A percentile compares a stretch with the other conserved stretches of the same genome.
phyloP scores from a whole-genome alignment of 2,329 filamentous ascomycete species.

The Colletotrichum nymphaeae region DNA sequence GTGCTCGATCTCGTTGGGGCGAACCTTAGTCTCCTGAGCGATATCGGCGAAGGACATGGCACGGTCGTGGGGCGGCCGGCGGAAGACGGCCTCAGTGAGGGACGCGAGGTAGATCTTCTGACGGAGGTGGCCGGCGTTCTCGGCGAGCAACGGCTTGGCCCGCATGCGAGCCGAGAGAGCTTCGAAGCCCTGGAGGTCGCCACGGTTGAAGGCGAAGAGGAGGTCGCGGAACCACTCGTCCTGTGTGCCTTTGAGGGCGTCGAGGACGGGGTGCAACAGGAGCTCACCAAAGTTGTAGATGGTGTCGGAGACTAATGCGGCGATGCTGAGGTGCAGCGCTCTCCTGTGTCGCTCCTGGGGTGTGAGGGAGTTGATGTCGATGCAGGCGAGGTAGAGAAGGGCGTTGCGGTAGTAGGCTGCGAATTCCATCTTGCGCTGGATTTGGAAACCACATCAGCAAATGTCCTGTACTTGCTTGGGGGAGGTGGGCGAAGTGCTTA shows the following conservation, averaged over 20 bases:
- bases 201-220: conserved; percentile 97
- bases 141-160: conserved; percentile 81
- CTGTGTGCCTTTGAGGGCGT: conserved; percentile 78
- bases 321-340: conserved; percentile 92
- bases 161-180: conserved; percentile 83
- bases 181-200: conserved; percentile 90
- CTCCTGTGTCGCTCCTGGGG: conserved; percentile 81
- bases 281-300: conserved; percentile 99
- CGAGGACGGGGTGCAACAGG: conserved; percentile 95
- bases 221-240: conserved; percentile 93
- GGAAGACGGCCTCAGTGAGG: conserved; percentile 95
- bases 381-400: conserved; percentile 96
- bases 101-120: conserved; percentile 99
- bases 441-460: conserved; percentile 48
- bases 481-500: conserved; percentile 38
- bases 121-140: conserved; percentile 86
- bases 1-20: conserved; percentile 93
- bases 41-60: conserved; percentile 94
- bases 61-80: conserved; percentile 92
- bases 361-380: conserved; percentile 82
- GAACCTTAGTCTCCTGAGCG: conserved; percentile 90
- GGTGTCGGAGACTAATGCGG: conserved; percentile 90
- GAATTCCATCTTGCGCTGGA: conserved; percentile 82
- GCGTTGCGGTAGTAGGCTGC: conserved; percentile 97
- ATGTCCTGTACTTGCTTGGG: neutral